Evolutionary conservation across 306 rosid genomes (phyloP).

Genomic region (Senna siamea): DNA sequence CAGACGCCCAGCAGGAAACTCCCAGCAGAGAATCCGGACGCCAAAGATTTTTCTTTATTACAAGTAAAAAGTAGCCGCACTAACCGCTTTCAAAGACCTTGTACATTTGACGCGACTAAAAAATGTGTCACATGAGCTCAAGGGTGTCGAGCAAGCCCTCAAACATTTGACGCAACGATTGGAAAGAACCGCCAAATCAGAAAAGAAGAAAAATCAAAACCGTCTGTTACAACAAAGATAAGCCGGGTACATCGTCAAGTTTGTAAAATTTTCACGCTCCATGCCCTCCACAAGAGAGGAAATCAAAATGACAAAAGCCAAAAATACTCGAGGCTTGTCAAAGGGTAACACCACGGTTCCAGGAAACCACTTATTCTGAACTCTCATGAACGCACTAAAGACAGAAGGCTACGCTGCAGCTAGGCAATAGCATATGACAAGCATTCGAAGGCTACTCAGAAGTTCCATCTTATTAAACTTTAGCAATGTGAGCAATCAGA

Average conservation of each 20-base stretch:
- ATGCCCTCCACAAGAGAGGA: conserved; percentile 9
- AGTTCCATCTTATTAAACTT: conserved; percentile 24
- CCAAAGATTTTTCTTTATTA: too few species aligned
- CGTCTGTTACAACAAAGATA: neutral
- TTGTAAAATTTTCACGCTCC: conserved; percentile 9
- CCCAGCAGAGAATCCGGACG: too few species aligned
- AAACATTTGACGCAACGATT: too few species aligned
- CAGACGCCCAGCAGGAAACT: too few species aligned
- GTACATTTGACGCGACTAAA: too few species aligned
- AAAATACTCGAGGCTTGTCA: conserved; percentile 10
- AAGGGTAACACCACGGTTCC: conserved; percentile 20
- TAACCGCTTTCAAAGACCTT: too few species aligned
- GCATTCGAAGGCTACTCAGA: neutral
- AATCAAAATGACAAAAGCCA: neutral
- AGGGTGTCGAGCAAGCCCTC: too few species aligned
- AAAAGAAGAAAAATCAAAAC: neutral
- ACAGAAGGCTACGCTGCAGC: conserved; percentile 5
- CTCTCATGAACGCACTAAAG: neutral
- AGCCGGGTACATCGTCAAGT: conserved; percentile 9
- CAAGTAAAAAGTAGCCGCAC: too few species aligned
- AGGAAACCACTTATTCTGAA: conserved; percentile 38
- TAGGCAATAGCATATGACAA: neutral
- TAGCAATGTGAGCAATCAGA: conserved; percentile 54
- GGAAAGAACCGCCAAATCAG: too few species aligned
- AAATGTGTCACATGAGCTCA: too few species aligned